phyloP scores from a whole-genome alignment of 2,329 filamentous ascomycete genomes.

The Seiridium unicorne region DNA sequence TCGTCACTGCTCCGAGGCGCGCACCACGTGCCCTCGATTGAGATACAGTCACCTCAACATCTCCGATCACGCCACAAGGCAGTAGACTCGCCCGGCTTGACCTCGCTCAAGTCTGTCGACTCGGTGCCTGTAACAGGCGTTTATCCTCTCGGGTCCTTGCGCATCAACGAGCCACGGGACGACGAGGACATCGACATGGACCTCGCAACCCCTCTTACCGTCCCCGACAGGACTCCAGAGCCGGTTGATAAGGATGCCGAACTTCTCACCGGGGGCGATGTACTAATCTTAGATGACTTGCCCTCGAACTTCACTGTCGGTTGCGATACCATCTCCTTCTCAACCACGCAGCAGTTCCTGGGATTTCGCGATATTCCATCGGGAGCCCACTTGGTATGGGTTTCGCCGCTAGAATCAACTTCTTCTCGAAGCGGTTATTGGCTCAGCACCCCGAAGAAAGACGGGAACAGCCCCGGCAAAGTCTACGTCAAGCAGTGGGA shows the following conservation, averaged over 20 bases:
- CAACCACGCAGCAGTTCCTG: constrained; percentile 40
- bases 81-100: constrained; percentile 6
- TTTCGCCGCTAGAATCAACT: constrained; percentile 44
- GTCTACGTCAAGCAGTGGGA: constrained; percentile 42
- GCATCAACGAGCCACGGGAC: constrained; percentile 14
- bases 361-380: constrained; percentile 55
- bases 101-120: constrained; percentile 25
- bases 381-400: constrained; percentile 61
- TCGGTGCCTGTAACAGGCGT: constrained; percentile 31
- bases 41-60: not conserved
- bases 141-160: constrained; percentile 19
- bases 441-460: constrained; percentile 40
- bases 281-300: constrained; percentile 51
- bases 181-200: constrained; percentile 8
- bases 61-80: constrained; percentile 4
- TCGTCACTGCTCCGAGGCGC: not conserved
- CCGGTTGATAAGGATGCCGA: constrained; percentile 21
- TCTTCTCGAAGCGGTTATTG: constrained; percentile 57
- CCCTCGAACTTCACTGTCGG: constrained; percentile 51
- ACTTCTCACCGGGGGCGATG: constrained; percentile 39
- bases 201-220: constrained; percentile 12
- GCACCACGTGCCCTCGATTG: not conserved
- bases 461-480: constrained; percentile 25
- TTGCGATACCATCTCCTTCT: constrained; percentile 50
- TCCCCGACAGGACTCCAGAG: constrained; percentile 15